A percentile compares a stretch with the other conserved stretches of the same genome.
These are phyloP conservation scores for Liquidambar formosana DNA, from an alignment of 164 flowering plant species.

Conservation along the genomic window DNA sequence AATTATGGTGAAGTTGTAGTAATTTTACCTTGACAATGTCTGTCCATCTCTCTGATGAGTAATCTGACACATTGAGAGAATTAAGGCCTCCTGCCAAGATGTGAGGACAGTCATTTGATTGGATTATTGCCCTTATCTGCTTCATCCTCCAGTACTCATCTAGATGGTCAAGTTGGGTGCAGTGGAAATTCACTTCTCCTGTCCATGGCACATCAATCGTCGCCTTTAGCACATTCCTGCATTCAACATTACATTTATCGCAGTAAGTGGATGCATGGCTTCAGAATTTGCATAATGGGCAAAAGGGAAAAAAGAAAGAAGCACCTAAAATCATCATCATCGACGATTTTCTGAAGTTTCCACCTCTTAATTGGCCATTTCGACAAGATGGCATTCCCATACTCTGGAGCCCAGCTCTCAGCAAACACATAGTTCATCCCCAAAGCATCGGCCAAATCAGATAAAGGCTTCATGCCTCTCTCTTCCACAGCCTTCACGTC, in stretches of 20 bases:
- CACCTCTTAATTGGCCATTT: conserved; percentile 89
- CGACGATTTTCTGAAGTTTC: conserved; percentile 75
- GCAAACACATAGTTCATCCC: conserved; percentile 96
- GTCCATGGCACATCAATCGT: conserved; percentile 77
- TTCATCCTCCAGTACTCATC: conserved; percentile 97
- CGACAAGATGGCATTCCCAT: conserved; percentile 85
- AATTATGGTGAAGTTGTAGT: too few relatives aligned
- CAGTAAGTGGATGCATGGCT: too few relatives aligned
- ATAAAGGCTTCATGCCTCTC: conserved; percentile 83
- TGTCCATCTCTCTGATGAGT: conserved; percentile 82
- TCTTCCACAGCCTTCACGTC: conserved; percentile 95
- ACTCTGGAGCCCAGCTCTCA: conserved; percentile 98
- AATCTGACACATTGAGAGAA: conserved; percentile 82
- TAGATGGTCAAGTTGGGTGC: conserved; percentile 91
- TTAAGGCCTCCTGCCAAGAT: conserved; percentile 89
- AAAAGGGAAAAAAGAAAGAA: not conserved
- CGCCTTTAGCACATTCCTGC: conserved; percentile 86
- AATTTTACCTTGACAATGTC: conserved; percentile 77
- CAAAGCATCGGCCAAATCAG: conserved; percentile 76
- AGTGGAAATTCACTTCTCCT: conserved; percentile 79
- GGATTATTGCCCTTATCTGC: conserved; percentile 76
- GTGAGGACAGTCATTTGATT: conserved; percentile 60
- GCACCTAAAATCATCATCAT: conserved; percentile 88
- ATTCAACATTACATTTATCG: not conserved
- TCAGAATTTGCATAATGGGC: too few relatives aligned